Conservation (phyloP, 2,329 filamentous ascomycete species). For the Apiospora saccharicola region DNA sequence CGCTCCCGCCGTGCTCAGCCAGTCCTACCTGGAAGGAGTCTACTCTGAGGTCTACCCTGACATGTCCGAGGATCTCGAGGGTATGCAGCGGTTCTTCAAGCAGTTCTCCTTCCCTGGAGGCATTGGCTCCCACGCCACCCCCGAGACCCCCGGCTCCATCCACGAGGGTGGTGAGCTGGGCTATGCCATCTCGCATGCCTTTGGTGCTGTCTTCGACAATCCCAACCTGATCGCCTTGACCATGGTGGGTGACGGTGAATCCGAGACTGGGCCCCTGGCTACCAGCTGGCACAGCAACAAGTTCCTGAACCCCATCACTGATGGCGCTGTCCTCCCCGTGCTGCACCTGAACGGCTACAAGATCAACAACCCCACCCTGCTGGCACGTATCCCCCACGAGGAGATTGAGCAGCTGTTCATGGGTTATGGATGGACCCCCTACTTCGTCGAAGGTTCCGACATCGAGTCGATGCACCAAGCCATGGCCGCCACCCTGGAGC, state of each 20-base stretch:
- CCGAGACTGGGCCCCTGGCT: slow-evolving; percentile 81
- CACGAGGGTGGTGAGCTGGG: slow-evolving; percentile 84
- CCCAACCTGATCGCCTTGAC: slow-evolving; percentile 77
- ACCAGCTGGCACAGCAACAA: slow-evolving; percentile 86
- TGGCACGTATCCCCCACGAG: slow-evolving; percentile 76
- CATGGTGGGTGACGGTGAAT: slow-evolving; percentile 82
- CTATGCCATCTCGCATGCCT: slow-evolving; percentile 82
- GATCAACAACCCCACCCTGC: slow-evolving; percentile 80
- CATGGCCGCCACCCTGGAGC: slow-evolving; percentile 79
- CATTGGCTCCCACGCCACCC: slow-evolving; percentile 79
- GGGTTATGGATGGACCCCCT: slow-evolving; percentile 81
- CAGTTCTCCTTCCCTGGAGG: slow-evolving; percentile 84
- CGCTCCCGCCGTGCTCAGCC: slow-evolving; percentile 77
- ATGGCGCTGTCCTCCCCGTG: slow-evolving; percentile 79
- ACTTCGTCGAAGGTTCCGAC: slow-evolving; percentile 81
- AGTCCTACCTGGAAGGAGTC: slow-evolving; percentile 79
- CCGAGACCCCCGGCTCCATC: slow-evolving; percentile 78
- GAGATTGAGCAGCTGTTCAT: slow-evolving; percentile 74
- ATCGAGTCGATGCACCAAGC: slow-evolving; percentile 80
- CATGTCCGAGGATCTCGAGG: slow-evolving; percentile 72
- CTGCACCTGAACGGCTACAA: slow-evolving; percentile 86
- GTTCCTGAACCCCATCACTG: slow-evolving; percentile 80
- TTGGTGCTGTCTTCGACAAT: slow-evolving; percentile 78
- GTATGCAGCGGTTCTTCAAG: slow-evolving; percentile 81
- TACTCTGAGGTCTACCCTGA: slow-evolving; percentile 82